phyloP scores from a whole-genome alignment of 2,329 filamentous ascomycete species.

The Pleomassaria siparia region DNA sequence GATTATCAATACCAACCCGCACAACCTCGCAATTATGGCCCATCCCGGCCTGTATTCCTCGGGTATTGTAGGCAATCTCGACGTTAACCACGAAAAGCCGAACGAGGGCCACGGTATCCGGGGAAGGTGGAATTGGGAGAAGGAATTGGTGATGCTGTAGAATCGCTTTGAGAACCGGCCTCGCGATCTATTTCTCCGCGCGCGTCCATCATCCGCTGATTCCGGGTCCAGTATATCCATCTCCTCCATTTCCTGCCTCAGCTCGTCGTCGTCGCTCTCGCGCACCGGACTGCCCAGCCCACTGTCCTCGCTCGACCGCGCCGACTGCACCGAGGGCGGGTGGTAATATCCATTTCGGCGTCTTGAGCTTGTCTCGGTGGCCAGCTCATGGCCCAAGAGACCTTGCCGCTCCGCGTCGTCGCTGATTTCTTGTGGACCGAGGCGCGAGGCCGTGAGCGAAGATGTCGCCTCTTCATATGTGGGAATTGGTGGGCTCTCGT shows the following conservation, averaged over 20 bases:
- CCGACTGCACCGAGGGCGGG: constrained; percentile 80
- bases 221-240: constrained; percentile 48
- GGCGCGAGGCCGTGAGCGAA: constrained; percentile 55
- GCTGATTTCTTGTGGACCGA: constrained; percentile 61
- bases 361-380: constrained; percentile 20
- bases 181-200: constrained; percentile 27
- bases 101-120: constrained; percentile 38
- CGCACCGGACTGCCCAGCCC: constrained; percentile 55
- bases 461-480: constrained; percentile 80
- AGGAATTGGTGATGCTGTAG: constrained; percentile 56
- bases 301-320: constrained; percentile 59
- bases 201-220: constrained; percentile 30
- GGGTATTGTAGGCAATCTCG: constrained; percentile 46
- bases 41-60: constrained; percentile 56
- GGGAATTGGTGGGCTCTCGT: constrained; percentile 70
- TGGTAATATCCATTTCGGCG: constrained; percentile 60
- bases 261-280: constrained; percentile 59
- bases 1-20: constrained; percentile 74
- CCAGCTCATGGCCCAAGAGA: constrained; percentile 61
- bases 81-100: constrained; percentile 28
- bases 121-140: constrained; percentile 59
- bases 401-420: constrained; percentile 77
- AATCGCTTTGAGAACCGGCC: constrained; percentile 58
- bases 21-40: constrained; percentile 70
- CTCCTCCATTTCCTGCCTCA: constrained; percentile 83